Evolutionary conservation across 2,329 filamentous ascomycete genomes (phyloP), one percentile per base, ranked within the genome.

Genomic region (Sclerotinia nivalis): DNA sequence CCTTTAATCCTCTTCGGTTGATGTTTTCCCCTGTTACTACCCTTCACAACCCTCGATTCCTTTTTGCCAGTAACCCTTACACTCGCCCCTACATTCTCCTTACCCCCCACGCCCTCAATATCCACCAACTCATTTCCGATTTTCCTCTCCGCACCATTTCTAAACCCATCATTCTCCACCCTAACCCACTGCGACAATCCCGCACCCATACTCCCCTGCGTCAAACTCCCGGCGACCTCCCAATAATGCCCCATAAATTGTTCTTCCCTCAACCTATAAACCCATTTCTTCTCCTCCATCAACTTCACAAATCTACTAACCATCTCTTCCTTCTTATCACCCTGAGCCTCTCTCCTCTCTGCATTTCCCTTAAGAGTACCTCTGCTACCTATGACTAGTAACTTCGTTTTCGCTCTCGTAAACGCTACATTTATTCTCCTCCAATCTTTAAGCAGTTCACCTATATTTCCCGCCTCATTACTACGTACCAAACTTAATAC

Each of bases 361-460:
- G 89, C n/a, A 84, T 89, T 66, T 90, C 77, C 78, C 20, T 82
- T 81, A n/a, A 99, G 82, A 0, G 96, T 99, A 69, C 84, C 85
- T 77, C 88, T 87, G 79, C 92, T 96, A 13, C 96, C 96, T 0
- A 99, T 81, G 18, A 99, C 91, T 1, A 99, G 84, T 49, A 99
- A 82, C 82, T 99, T 99, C 0, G 91, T 96, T 78, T 94, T 92
- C 31, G 96, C 96, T 40, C 96, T 86, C 5, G 96, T 99, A 73
- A 99, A 92, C 0, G 96, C 96, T 4, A 99, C 96, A 76, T 99
- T 99, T 78, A 99, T 93, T 62, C 96, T 84, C 69, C 96, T 85
- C 91, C 93, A 96, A 80, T 99, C 96, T 71, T 91, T 92, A 40
- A 99, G 84, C 59, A 99, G 80, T 69, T 98, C 96, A 25, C 96